Base-by-base conservation (phyloP, 2,329 filamentous ascomycete genomes). In the Gliomastix tumulicola region DNA sequence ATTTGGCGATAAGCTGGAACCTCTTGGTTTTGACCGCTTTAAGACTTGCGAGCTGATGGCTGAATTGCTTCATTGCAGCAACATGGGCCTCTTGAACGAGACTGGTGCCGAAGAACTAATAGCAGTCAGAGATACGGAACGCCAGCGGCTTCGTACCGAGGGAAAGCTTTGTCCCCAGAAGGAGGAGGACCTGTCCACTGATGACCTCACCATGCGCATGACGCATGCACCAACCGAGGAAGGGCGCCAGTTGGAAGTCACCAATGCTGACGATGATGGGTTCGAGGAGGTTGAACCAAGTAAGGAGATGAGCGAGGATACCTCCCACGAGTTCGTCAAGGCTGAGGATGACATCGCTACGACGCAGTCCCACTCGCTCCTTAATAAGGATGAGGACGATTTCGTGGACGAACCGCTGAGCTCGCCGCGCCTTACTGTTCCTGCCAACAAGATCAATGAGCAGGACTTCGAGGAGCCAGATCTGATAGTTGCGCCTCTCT, bases 1-100 rank as follows among this genome's bases (percentile, higher is more conserved):
- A 0, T 98, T 94, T 67, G 89, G 89, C 36, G 78, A 82, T 32
- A 86, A 84, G 57, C 89, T 98, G 36, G 88, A 97, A 59, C 90
- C 92, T 5, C 73, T 98, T 9, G 92, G 92, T 3, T 98, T 98
- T 54, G 92, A 98, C 60, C 76, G 92, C 16, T 98, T 98, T 70
- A 98, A 98, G 69, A 97, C 92, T 0, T 98, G 92, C 59, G 92
- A 98, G 62, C 71, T 98, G 41, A 97, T 98, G 92, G 92, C 92
- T 2, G 92, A 98, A 60, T 69, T 98, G 31, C 66, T 98, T 27
- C 92, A 98, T 60, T 98, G 92, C 62, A 97, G 90, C 58, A 98
- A 98, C 56, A 98, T 98, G 92, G 89, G 86, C 6, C 68, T 98
- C 23, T 67, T 98, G 46, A 98, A 98, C 54, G 89, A 97, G 56